Base-by-base conservation (phyloP, 306 rosid species). In the Rosa multiflora region DNA sequence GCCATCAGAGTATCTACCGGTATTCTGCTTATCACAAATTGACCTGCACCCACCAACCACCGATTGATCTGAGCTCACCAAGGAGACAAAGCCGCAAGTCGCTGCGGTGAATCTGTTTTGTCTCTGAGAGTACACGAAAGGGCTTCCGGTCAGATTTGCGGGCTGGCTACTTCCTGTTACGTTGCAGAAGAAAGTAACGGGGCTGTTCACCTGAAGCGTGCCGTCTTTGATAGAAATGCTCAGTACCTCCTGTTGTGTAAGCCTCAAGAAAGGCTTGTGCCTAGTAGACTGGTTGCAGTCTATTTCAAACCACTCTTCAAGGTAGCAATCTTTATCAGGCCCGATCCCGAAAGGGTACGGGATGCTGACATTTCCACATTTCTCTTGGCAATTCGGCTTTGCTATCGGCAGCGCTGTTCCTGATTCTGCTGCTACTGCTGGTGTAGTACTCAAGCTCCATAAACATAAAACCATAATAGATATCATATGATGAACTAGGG, bases 321-420 rank as follows among this genome's bases (percentile, higher is more conserved):
- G 8, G 69, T 17, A 80, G 43, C 83, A 80, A 29, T 6, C 39
- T 52, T 18, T 32, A 15, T 37, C 1, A 1, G 63, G 32, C 8
- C 70, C 79, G 15, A 80, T 66, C 9, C 83, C 83, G 9, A 80
- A 80, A 8, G 83, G 83, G 35, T 55, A 80, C 8, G 83, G 79
- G 1, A 80, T 74, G 15, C 0, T 52, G 3, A 80, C 42, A 43
- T 3, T 1, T 43, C 83, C 71, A 32, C 83, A 80, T 23, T 0
- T 15, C 14, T 47, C 5, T 43, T 0, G 0, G 61, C 83, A 80
- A 47, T 13, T 20, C 5, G 6, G 15, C 11, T 67, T 32, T 17
- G 51, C 79, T 17, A 42, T 20, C 18, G 55, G 75, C 21, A 66
- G 1, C 21, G 21, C 70, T 18, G 46, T 46, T 66, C 43, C 46